phyloP scores from a whole-genome alignment of 2,329 filamentous ascomycete species.

The Ophiostoma perfectum region DNA sequence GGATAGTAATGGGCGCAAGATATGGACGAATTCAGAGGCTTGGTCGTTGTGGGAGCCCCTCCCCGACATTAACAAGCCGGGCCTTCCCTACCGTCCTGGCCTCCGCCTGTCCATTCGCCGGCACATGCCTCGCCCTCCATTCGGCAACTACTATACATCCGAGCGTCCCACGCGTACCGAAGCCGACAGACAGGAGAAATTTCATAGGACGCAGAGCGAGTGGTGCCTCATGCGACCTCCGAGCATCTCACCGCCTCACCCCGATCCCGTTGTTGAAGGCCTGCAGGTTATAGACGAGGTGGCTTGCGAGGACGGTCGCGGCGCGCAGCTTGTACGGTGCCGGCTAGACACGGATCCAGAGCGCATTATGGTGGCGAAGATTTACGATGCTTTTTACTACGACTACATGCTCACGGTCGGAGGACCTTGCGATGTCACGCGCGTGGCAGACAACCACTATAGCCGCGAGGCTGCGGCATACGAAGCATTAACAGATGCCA shows the following conservation, averaged over 20 bases:
- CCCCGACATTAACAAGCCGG: background rate
- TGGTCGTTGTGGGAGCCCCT: background rate
- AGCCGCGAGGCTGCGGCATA: background rate
- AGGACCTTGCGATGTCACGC: background rate
- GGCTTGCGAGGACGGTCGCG: background rate
- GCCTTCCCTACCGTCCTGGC: background rate
- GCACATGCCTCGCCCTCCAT: background rate
- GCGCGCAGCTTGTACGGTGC: background rate
- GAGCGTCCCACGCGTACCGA: background rate
- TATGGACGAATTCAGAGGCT: too few species aligned
- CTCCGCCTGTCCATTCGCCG: background rate
- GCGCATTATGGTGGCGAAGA: background rate
- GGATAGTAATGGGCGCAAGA: too few species aligned
- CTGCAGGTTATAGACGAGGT: background rate
- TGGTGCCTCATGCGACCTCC: background rate
- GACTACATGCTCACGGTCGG: background rate
- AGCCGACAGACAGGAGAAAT: background rate
- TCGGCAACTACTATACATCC: background rate
- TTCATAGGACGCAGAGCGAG: background rate
- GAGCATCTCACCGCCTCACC: background rate
- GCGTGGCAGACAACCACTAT: background rate
- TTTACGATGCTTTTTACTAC: background rate
- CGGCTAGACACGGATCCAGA: background rate
- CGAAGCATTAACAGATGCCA: background rate
- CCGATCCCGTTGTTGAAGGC: background rate